Conservation (phyloP, 2,329 filamentous ascomycete genomes). For the Chalaropsis thielavioides region DNA sequence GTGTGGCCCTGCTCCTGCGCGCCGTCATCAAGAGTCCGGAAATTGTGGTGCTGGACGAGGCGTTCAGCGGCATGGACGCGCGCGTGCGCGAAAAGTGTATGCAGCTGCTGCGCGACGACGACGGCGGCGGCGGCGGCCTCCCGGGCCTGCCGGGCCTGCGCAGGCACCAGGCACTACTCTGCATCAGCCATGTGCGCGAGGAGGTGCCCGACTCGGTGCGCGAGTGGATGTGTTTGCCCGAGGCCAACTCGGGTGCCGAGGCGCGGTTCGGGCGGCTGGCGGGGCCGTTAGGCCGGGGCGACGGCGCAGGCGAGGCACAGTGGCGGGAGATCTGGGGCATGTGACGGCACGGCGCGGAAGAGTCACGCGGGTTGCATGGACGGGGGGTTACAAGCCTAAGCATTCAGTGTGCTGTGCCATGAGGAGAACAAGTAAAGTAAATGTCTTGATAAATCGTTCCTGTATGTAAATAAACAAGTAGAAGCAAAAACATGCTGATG, state of each 20-base stretch:
- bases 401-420: no score
- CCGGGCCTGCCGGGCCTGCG: slow-evolving; percentile 45
- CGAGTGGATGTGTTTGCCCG: slow-evolving; percentile 76
- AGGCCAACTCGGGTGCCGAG: slow-evolving; percentile 46
- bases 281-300: slow-evolving; percentile 44
- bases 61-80: slow-evolving; percentile 75
- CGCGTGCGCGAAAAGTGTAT: slow-evolving; percentile 74
- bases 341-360: slow-evolving; percentile 10
- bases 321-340: slow-evolving; percentile 54
- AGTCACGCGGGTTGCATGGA: no score
- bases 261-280: slow-evolving; percentile 51
- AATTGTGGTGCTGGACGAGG: slow-evolving; percentile 73
- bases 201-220: slow-evolving; percentile 75
- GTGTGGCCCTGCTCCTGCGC: slow-evolving; percentile 70
- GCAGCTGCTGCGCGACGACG: slow-evolving; percentile 47
- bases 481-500: background rate
- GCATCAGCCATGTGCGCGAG: slow-evolving; percentile 79
- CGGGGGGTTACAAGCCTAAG: no score
- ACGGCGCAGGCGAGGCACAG: slow-evolving; percentile 35
- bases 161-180: slow-evolving; percentile 66
- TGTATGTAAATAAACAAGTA: background rate
- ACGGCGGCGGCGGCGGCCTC: slow-evolving; percentile 25
- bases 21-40: slow-evolving; percentile 69
- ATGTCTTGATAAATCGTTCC: background rate
- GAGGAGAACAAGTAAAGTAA: background rate